These are phyloP conservation scores for Talaromyces liani DNA, from an alignment of 495 filamentous ascomycete species.

Conservation along the genomic window DNA sequence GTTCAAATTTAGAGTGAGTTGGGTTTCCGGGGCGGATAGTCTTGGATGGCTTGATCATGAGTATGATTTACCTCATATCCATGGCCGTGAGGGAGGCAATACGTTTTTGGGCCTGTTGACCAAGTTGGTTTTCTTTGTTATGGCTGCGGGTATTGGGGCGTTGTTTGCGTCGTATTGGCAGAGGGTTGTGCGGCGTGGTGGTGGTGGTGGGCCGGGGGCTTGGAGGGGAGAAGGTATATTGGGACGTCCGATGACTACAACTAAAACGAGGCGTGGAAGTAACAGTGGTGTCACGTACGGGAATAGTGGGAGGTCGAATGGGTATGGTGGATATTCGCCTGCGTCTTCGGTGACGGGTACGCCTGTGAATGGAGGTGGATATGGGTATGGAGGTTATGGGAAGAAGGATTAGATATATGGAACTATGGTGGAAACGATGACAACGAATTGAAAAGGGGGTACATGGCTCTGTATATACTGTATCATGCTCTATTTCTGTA, in stretches of 20 bases:
- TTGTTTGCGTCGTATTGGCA: constrained; percentile 22
- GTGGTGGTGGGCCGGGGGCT: constrained; percentile 27
- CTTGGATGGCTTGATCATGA: constrained; percentile 35
- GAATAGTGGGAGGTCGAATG: constrained; percentile 37
- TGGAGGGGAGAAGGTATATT: constrained; percentile 39
- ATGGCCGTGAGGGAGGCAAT: not conserved
- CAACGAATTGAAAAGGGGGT: not conserved
- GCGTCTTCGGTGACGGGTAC: constrained; percentile 8
- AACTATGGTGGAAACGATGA: not conserved
- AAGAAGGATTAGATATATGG: constrained; percentile 41
- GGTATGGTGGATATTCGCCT: constrained; percentile 44
- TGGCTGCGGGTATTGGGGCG: constrained; percentile 40
- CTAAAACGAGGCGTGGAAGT: constrained; percentile 16
- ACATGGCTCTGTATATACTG: not conserved
- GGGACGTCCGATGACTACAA: constrained; percentile 21
- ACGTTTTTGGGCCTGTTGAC: constrained; percentile 11
- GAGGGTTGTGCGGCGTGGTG: constrained; percentile 27
- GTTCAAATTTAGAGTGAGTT: constrained; percentile 72
- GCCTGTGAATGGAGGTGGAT: constrained; percentile 18
- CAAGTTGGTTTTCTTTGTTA: constrained; percentile 31
- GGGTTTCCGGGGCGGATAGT: constrained; percentile 66
- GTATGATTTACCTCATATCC: constrained; percentile 16
- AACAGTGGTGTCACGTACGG: constrained; percentile 34
- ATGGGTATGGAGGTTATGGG: constrained; percentile 40
- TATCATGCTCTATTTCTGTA: not conserved